Evolutionary conservation across 140 eudicot species (phyloP).

Genomic region (Ambrosia hybrid): DNA sequence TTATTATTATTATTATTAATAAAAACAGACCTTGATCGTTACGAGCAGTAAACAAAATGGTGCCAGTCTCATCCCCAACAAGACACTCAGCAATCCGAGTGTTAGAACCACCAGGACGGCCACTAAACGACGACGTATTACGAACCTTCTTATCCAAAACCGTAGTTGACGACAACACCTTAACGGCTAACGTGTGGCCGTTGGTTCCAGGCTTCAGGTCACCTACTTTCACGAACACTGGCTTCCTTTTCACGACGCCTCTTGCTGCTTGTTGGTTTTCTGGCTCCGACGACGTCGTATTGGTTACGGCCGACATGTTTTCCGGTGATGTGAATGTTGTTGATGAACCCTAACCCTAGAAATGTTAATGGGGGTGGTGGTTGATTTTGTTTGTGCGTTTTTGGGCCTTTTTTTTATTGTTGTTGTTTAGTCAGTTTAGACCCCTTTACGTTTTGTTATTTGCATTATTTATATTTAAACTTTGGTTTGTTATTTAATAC

Average conservation of each 20-base stretch:
- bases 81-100: conserved; percentile 72
- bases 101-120: conserved; percentile 30
- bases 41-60: conserved; percentile 69
- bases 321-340: background rate
- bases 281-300: conserved; percentile 14
- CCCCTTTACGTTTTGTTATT: too few species aligned
- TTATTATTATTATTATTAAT: too few species aligned
- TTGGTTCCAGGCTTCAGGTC: conserved; percentile 65
- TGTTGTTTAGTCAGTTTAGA: too few species aligned
- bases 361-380: background rate
- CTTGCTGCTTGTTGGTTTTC: conserved; percentile 24
- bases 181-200: conserved; percentile 62
- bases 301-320: conserved; percentile 26
- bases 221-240: conserved; percentile 67
- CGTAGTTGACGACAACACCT: conserved; percentile 51
- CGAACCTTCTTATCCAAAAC: conserved; percentile 63
- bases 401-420: too few species aligned
- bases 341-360: conserved; percentile 44
- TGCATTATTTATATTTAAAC: too few species aligned
- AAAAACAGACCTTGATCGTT: conserved; percentile 59
- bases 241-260: conserved; percentile 51
- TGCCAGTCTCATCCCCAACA: conserved; percentile 71
- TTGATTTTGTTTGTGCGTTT: too few species aligned
- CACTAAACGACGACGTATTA: conserved; percentile 40
- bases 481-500: too few species aligned